Base-by-base conservation (phyloP, 306 rosid genomes). In the Trifolium repens region DNA sequence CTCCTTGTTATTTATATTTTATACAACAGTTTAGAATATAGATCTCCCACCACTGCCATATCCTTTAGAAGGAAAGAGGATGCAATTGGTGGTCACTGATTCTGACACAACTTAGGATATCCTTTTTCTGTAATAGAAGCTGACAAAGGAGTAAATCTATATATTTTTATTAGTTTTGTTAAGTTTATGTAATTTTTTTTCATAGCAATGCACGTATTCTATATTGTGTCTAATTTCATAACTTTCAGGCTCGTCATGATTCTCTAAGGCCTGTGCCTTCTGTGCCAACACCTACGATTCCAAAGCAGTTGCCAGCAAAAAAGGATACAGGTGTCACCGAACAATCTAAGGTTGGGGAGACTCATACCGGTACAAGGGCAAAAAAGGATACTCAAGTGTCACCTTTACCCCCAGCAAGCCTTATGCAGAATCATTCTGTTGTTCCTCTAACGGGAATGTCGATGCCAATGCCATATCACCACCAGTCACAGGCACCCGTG, bases 351-450 rank as follows among this genome's bases (percentile, higher is more conserved):
- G 27, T 80, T 67, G 81, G 78, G 37, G 98, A 88, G 80, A 27
- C 78, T 65, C 85, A 82, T 66, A 32, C 66, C 11, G 79, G 75
- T 65, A 69, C 79, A 14, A 89, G 83, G 81, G 59, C 80, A n/a
- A 91, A 85, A 81, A 84, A 75, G 86, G 93, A 94, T 55, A 67
- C 71, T 60, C 97, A 82, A 46, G 54, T 54, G 27, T 77, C 88
- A 47, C 80, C 83, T 37, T 69, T 83, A 14, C 87, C 85, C 24
- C 82, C 85, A 43, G 55, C 79, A 17, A 82, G 83, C 83, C 96
- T 85, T 89, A 79, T 83, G 61, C 96, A 78, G 69, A 92, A 92
- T 84, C 89, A 90, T 58, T 70, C 96, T 72, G 84, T 75, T 77
- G 83, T 74, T 82, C 78, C 89, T 16, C 69, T 84, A 73, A 30